Percentiles rank a stretch among this genome's conserved stretches.
Conservation (phyloP, 2,329 filamentous ascomycete species). For the Phaeosphaeria sp. region DNA sequence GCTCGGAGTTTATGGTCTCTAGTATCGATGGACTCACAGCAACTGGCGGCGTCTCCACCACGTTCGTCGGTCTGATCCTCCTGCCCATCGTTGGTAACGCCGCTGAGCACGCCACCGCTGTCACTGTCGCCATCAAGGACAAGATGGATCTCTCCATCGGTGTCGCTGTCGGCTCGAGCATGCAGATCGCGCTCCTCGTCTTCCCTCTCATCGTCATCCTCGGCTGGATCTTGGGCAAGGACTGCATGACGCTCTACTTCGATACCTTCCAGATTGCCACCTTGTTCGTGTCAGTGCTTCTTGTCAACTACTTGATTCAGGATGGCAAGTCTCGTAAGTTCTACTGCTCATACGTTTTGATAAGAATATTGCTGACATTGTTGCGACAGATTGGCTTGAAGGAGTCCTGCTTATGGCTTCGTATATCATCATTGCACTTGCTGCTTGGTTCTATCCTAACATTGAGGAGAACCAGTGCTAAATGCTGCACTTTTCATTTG, state of each 20-base stretch:
- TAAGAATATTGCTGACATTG: conserved; percentile 20
- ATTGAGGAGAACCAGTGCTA: conserved; percentile 25
- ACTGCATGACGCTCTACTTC: conserved; percentile 72
- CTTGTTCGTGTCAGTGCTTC: conserved; percentile 80
- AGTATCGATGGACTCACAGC: conserved; percentile 67
- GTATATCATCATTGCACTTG: conserved; percentile 68
- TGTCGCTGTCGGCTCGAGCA: conserved; percentile 79
- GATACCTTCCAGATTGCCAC: conserved; percentile 70
- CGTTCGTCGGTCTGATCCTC: conserved; percentile 80
- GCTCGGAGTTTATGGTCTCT: conserved; percentile 72
- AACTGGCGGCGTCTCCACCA: conserved; percentile 59
- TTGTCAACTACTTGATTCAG: conserved; percentile 84
- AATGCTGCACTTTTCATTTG: not conserved
- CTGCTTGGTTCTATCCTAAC: conserved; percentile 60
- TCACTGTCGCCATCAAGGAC: conserved; percentile 81
- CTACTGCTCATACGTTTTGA: no score
- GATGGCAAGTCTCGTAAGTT: conserved; percentile 61
- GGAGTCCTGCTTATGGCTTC: conserved; percentile 66
- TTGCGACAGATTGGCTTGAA: conserved; percentile 61
- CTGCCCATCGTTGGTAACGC: conserved; percentile 85
- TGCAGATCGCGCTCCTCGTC: conserved; percentile 80
- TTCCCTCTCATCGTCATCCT: conserved; percentile 79
- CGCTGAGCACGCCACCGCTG: conserved; percentile 81
- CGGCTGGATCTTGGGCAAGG: conserved; percentile 77
- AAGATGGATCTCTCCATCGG: conserved; percentile 86